Conservation (phyloP, 805 yeast genomes). For the Lachancea nothofagi region DNA sequence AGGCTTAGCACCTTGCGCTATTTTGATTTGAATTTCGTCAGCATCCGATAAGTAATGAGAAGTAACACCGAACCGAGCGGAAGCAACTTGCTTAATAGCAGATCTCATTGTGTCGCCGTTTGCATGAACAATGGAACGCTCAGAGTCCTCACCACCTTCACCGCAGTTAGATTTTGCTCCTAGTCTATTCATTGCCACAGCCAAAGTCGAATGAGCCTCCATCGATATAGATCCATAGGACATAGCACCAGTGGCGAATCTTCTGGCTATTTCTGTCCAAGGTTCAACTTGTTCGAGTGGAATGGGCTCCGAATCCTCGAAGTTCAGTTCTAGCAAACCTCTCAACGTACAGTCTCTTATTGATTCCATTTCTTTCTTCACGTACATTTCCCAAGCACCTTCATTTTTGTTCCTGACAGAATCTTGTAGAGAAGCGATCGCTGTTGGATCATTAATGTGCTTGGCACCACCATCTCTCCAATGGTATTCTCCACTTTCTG, state of each 20-base stretch:
- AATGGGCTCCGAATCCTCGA: conserved; percentile 59
- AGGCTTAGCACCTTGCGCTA: conserved; percentile 99
- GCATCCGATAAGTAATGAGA: conserved; percentile 92
- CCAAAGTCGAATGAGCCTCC: conserved; percentile 97
- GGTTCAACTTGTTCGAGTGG: conserved; percentile 99
- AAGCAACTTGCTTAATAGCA: conserved; percentile 96
- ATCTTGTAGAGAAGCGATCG: conserved; percentile 92
- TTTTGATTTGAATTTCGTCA: conserved; percentile 94
- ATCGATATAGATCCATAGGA: conserved; percentile 97
- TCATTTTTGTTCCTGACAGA: conserved; percentile 98
- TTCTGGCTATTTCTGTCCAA: conserved; percentile 97
- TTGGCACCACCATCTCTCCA: conserved; percentile 99
- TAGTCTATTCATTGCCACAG: conserved; percentile 96
- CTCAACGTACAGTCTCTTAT: conserved; percentile 88
- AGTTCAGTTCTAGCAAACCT: conserved; percentile 90
- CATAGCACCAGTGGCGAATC: conserved; percentile 99
- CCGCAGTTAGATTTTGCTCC: conserved; percentile 99
- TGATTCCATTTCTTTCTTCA: conserved; percentile 86
- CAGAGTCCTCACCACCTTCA: conserved; percentile 99
- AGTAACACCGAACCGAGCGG: conserved; percentile 97
- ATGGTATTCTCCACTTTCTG: conserved; percentile 95
- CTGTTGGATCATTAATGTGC: conserved; percentile 90
- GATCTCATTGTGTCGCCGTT: conserved; percentile 98
- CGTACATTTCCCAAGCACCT: conserved; percentile 83
- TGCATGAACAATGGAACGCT: conserved; percentile 69